Conservation (phyloP, 208 protist species). For the Acanthamoeba lenticulata region DNA sequence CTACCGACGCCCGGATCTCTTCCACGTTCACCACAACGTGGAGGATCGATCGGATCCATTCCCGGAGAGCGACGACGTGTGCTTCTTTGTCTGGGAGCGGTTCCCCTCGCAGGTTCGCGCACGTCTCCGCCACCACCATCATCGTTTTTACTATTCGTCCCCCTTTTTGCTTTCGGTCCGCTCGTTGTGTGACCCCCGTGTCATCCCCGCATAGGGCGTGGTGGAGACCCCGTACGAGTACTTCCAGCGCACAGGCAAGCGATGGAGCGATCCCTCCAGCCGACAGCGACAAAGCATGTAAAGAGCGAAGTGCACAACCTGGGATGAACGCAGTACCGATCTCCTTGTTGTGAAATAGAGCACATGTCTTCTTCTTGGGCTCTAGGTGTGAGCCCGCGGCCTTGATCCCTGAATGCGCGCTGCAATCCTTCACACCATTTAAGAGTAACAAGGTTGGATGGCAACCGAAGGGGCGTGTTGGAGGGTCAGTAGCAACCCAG, state of each 20-base stretch:
- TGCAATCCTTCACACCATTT: too few relatives aligned
- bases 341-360: too few relatives aligned
- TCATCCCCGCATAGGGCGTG: too few relatives aligned
- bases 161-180: neutral
- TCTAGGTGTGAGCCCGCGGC: too few relatives aligned
- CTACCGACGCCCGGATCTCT: neutral
- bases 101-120: neutral
- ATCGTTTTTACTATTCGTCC: neutral
- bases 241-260: neutral
- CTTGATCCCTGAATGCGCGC: too few relatives aligned
- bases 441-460: too few relatives aligned
- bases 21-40: neutral
- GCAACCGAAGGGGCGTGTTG: too few relatives aligned
- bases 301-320: too few relatives aligned
- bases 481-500: too few relatives aligned
- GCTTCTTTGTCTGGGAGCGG: neutral
- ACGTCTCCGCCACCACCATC: neutral
- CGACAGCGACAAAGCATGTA: too few relatives aligned
- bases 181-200: neutral
- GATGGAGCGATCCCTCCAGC: neutral
- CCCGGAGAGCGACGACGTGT: neutral
- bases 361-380: too few relatives aligned
- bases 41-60: neutral
- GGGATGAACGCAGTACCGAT: too few relatives aligned
- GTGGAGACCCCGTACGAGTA: neutral